Evolutionary conservation across 2,329 filamentous ascomycete species (phyloP).

Genomic region (Didymella glomerata): DNA sequence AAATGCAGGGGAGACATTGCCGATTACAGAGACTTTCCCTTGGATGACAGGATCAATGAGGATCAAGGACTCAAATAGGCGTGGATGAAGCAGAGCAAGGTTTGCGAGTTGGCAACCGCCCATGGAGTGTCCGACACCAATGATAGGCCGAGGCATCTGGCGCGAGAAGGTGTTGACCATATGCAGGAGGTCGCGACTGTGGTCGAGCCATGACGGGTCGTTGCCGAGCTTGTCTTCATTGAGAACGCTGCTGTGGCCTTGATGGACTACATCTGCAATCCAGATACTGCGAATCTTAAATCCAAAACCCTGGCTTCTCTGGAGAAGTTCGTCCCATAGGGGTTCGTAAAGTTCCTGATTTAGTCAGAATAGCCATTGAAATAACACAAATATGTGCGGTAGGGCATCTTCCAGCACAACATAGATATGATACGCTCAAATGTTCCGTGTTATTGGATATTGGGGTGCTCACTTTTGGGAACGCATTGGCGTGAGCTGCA

Average conservation of each 20-base stretch:
- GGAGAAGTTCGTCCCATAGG: conserved; percentile 83
- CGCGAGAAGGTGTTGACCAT: conserved; percentile 84
- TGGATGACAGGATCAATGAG: conserved; percentile 87
- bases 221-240: conserved; percentile 82
- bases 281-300: conserved; percentile 82
- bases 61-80: conserved; percentile 77
- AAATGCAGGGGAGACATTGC: conserved; percentile 58
- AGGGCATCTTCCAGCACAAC: neutral
- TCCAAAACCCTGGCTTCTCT: conserved; percentile 63
- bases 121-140: conserved; percentile 90
- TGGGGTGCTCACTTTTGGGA: conserved; percentile 73
- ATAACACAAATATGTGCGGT: too few species aligned
- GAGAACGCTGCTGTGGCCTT: conserved; percentile 79
- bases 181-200: conserved; percentile 82
- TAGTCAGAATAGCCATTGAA: conserved; percentile 15
- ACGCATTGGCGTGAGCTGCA: conserved; percentile 88
- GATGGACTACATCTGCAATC: conserved; percentile 88
- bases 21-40: conserved; percentile 54
- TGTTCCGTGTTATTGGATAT: neutral
- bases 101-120: conserved; percentile 78
- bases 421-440: neutral
- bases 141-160: conserved; percentile 80
- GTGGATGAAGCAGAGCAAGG: conserved; percentile 78
- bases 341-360: conserved; percentile 87
- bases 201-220: conserved; percentile 88